Conservation (phyloP, 805 yeast species). For the Saccharomycopsis sp. region DNA sequence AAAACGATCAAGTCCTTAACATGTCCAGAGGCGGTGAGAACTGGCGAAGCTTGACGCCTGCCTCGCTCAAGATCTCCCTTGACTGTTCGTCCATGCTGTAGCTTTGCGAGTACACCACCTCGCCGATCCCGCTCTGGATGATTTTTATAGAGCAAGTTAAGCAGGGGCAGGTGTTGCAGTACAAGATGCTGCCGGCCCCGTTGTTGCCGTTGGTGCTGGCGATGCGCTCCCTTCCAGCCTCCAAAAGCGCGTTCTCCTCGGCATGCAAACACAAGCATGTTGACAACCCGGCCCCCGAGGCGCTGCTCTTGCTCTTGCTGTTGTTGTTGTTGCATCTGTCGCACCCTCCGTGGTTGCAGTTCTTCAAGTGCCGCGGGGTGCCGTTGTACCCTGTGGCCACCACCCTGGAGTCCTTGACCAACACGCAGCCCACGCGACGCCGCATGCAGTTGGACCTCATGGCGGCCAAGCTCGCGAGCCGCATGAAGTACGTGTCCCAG, state of each 20-base stretch:
- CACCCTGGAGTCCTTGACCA: constrained; percentile 77
- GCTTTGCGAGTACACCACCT: constrained; percentile 87
- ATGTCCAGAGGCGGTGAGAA: constrained; percentile 28
- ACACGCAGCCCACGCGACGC: constrained; percentile 92
- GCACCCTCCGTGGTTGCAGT: constrained; percentile 97
- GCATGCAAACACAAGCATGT: constrained; percentile 95
- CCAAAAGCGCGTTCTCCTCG: constrained; percentile 91
- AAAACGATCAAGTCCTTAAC: neutral
- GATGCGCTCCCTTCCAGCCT: constrained; percentile 85
- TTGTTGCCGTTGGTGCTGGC: constrained; percentile 30
- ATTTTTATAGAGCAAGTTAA: constrained; percentile 92
- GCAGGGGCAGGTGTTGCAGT: constrained; percentile 97
- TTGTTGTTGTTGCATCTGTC: constrained; percentile 68
- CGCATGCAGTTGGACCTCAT: constrained; percentile 94
- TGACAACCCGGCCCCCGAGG: constrained; percentile 53
- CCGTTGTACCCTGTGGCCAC: constrained; percentile 98
- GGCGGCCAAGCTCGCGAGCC: constrained; percentile 87
- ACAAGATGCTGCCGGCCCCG: constrained; percentile 43
- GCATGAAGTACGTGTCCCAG: constrained; percentile 97
- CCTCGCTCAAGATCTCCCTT: constrained; percentile 60
- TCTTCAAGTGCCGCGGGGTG: constrained; percentile 78
- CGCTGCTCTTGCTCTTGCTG: constrained; percentile 20
- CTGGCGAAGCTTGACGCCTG: constrained; percentile 64
- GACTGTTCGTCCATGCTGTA: constrained; percentile 87
- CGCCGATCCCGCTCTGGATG: constrained; percentile 83